A percentile compares a stretch with the other conserved stretches of the same genome.
These are phyloP conservation scores for Sordariomycetes sp. DNA, from an alignment of 2,329 filamentous ascomycete species.

Conservation along the genomic window DNA sequence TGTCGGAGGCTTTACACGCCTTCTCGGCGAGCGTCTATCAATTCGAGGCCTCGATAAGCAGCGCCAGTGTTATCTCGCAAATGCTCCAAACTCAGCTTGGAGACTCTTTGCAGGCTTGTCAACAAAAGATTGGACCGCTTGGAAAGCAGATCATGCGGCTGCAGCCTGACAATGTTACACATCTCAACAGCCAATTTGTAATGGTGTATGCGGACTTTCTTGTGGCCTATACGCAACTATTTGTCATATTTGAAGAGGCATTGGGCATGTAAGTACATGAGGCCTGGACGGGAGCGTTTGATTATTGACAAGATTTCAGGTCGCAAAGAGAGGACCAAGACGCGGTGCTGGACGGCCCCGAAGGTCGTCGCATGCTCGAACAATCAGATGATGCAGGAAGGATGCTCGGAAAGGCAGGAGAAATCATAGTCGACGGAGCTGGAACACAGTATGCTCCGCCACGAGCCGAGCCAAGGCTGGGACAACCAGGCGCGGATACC, in stretches of 20 bases:
- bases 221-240: constrained; percentile 13
- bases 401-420: constrained; percentile 1
- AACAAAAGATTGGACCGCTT: constrained; percentile 15
- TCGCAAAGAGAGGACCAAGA: constrained; percentile 13
- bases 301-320: constrained; percentile 5
- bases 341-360: constrained; percentile 8
- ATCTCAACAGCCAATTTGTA: constrained; percentile 16
- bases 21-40: constrained; percentile 14
- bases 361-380: constrained; percentile 10
- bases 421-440: constrained; percentile 1
- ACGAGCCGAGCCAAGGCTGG: not conserved
- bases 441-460: not conserved
- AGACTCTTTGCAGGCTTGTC: constrained; percentile 17
- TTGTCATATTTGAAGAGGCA: constrained; percentile 12
- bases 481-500: not conserved
- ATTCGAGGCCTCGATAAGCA: constrained; percentile 15
- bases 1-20: constrained; percentile 14
- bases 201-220: constrained; percentile 13
- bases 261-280: constrained; percentile 12
- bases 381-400: constrained; percentile 8
- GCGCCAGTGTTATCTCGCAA: constrained; percentile 16
- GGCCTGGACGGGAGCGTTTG: not conserved
- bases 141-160: constrained; percentile 24
- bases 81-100: constrained; percentile 17
- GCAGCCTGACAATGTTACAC: constrained; percentile 12